Percentiles rank a stretch among this genome's conserved stretches.
Conservation (phyloP, 164 flowering plant genomes). For the Buxus sempervirens region DNA sequence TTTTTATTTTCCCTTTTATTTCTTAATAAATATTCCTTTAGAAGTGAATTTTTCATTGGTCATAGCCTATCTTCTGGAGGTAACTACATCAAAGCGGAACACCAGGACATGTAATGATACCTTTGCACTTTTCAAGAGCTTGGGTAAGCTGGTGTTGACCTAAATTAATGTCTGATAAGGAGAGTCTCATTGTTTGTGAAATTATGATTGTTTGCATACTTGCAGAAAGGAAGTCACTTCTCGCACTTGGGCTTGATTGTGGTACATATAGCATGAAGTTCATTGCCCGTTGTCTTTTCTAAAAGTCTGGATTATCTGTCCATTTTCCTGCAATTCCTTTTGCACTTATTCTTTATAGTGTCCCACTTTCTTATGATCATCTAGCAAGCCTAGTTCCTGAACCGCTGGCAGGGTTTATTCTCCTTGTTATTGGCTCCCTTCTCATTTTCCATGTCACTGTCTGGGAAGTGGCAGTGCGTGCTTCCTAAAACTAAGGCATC, state of each 20-base stretch:
- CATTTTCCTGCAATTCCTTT: not conserved
- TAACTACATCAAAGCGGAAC: not conserved
- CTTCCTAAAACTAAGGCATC: no score
- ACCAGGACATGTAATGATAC: no score
- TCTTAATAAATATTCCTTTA: not conserved
- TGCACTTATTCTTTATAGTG: no score
- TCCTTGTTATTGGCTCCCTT: no score
- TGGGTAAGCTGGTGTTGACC: not conserved
- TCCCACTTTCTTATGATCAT: no score
- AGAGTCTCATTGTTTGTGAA: not conserved
- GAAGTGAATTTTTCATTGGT: no score
- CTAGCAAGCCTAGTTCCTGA: no score
- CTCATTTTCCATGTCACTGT: no score
- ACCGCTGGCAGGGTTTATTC: no score
- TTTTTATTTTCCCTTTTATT: not conserved
- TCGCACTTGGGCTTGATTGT: not conserved
- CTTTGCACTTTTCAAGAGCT: no score
- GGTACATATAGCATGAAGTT: no score
- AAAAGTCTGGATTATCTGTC: not conserved
- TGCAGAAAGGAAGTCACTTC: constrained; percentile 3
- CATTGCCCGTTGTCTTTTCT: not conserved
- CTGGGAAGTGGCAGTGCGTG: no score
- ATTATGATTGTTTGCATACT: not conserved
- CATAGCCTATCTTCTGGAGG: not conserved
- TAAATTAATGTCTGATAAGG: not conserved